Evolutionary conservation across 768 basidiomycete genomes (phyloP).

Genomic region (Leucogyrophana mollusca): DNA sequence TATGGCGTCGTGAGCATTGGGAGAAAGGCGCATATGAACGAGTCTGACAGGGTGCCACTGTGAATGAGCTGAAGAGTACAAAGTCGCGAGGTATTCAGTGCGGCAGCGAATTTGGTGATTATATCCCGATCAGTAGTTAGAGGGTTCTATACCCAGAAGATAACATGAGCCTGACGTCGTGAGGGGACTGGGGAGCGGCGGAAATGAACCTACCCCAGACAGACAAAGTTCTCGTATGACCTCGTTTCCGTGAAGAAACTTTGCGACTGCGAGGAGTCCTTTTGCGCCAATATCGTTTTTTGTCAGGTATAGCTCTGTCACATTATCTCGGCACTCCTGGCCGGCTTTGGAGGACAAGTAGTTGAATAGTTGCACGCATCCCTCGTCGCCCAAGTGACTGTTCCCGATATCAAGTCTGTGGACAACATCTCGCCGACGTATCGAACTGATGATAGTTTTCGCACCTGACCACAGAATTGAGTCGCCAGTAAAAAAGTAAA

Average conservation of each 20-base stretch:
- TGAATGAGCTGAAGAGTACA: slow-evolving; percentile 50
- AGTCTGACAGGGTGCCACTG: slow-evolving; percentile 48
- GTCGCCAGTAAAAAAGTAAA: background rate
- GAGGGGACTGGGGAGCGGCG: background rate
- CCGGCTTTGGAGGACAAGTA: slow-evolving; percentile 53
- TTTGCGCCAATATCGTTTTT: slow-evolving; percentile 53
- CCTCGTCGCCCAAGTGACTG: slow-evolving; percentile 57
- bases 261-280: slow-evolving; percentile 52
- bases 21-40: slow-evolving; percentile 50
- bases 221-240: slow-evolving; percentile 50
- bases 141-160: slow-evolving; percentile 36
- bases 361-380: slow-evolving; percentile 51
- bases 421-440: slow-evolving; percentile 45
- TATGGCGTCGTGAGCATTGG: slow-evolving; percentile 44
- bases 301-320: slow-evolving; percentile 59
- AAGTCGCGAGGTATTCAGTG: slow-evolving; percentile 56
- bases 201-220: slow-evolving; percentile 51
- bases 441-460: slow-evolving; percentile 43
- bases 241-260: slow-evolving; percentile 47
- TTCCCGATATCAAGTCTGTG: slow-evolving; percentile 54
- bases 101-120: slow-evolving; percentile 39
- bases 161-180: slow-evolving; percentile 5
- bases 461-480: slow-evolving; percentile 43
- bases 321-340: slow-evolving; percentile 33
- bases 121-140: slow-evolving; percentile 37